Conservation (phyloP, 1,139 yeast genomes). For the Debaryomyces nepalensis region DNA sequence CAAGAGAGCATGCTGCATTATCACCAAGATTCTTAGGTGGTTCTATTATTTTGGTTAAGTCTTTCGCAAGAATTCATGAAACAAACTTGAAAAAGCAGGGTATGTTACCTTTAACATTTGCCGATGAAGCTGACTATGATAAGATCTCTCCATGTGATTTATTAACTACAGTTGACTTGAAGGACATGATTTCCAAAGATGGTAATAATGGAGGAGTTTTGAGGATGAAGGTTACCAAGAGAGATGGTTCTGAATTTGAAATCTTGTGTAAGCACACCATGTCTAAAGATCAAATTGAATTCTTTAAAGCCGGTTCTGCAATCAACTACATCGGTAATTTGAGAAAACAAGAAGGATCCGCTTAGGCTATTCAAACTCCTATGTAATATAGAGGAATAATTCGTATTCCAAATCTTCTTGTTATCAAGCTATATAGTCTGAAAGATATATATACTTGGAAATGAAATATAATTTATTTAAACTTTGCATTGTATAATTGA, state of each 20-base stretch:
- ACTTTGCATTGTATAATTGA: not conserved
- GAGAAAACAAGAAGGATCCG: constrained; percentile 30
- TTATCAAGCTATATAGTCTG: not conserved
- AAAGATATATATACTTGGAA: constrained; percentile 1
- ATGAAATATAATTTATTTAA: constrained; percentile 1
- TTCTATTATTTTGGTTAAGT: constrained; percentile 82
- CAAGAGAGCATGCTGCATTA: constrained; percentile 98
- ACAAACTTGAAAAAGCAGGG: constrained; percentile 96
- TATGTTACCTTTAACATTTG: constrained; percentile 91
- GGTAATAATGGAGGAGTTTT: constrained; percentile 89
- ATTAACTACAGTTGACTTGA: constrained; percentile 75
- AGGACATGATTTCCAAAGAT: constrained; percentile 75
- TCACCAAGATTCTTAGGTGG: constrained; percentile 96
- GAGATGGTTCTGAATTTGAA: constrained; percentile 69
- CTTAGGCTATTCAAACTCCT: not conserved
- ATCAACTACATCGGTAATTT: constrained; percentile 86
- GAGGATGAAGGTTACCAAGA: constrained; percentile 73
- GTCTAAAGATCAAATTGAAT: constrained; percentile 94
- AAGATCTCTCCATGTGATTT: constrained; percentile 74
- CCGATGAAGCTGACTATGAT: constrained; percentile 88
- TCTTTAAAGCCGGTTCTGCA: constrained; percentile 97
- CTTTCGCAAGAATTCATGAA: constrained; percentile 89
- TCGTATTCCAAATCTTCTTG: constrained; percentile 3
- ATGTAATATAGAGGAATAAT: constrained; percentile 3
- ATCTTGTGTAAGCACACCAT: constrained; percentile 88